Conservation (phyloP, 441 rosid species). For the Omphalea diandra region DNA sequence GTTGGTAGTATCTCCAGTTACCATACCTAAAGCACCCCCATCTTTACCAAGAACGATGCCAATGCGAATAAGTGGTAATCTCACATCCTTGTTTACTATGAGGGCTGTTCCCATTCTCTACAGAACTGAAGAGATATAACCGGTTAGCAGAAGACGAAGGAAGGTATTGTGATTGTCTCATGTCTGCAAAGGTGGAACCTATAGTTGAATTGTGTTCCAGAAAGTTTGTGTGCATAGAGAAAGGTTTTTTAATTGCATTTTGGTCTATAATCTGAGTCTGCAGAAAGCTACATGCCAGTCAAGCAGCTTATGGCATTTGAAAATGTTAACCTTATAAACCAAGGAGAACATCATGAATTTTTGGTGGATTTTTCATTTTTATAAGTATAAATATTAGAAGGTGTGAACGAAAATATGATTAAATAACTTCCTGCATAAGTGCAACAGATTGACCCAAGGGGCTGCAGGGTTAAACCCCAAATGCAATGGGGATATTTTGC, state of each 20-base stretch:
- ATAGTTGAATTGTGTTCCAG: neutral
- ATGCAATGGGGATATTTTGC: neutral
- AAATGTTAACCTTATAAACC: neutral
- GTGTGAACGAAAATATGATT: neutral
- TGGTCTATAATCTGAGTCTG: neutral
- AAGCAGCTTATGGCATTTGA: slow-evolving; percentile 5
- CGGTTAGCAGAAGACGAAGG: slow-evolving; percentile 14
- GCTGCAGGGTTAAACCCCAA: neutral
- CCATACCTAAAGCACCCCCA: slow-evolving; percentile 91
- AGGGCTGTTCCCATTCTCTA: slow-evolving; percentile 94
- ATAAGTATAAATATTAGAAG: neutral
- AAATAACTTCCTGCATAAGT: neutral
- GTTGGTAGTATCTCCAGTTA: neutral
- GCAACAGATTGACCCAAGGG: neutral
- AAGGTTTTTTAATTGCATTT: neutral
- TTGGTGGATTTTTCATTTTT: too few species aligned
- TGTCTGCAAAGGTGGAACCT: neutral
- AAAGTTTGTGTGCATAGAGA: neutral
- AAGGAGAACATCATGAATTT: too few species aligned
- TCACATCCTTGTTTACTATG: slow-evolving; percentile 71
- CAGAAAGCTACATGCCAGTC: neutral
- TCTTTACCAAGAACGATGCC: slow-evolving; percentile 98
- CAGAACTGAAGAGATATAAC: slow-evolving; percentile 60
- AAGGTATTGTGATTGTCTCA: slow-evolving; percentile 2
- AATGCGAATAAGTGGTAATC: slow-evolving; percentile 79